Base-by-base conservation (phyloP, 495 filamentous ascomycete species). In the Massariosphaeria phaeospora region DNA sequence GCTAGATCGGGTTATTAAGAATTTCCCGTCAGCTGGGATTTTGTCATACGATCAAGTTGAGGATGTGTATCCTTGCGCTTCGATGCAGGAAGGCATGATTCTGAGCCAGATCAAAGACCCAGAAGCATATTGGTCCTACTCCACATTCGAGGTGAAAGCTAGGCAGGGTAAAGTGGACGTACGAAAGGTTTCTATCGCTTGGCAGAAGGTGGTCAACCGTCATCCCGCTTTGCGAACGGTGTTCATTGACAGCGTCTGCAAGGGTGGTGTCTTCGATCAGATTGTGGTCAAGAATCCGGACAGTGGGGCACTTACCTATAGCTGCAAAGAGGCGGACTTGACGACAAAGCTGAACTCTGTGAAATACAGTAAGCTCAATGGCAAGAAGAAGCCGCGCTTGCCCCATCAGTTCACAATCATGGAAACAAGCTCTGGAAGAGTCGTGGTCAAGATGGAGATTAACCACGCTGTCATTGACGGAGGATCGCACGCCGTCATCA, bases 381-480 rank as follows among this genome's bases (percentile, higher is more conserved):
- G 63, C 13, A 70, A 66, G 46, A 69, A 69, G 24, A 48, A 73
- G 20, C 65, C 67, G 5, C 58, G 69, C 66, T 58, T 73, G 11
- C 73, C 73, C 0, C 79, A 82, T 54, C 78, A 80, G 42, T 45
- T 77, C 36, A 73, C 72, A 0, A 66, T 75, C 26, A 77, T 71
- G 52, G 70, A 63, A 39, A 75, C 74, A 3, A 52, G 51, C 2
- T 67, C 58, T 23, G 70, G 70, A 0, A 62, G 66, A 17, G 69
- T 79, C 0, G 57, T 74, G 0, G 59, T 75, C 27, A 79, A 78
- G 51, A 57, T 83, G 20, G 80, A 85, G 41, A 66, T 84, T 20
- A 83, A 74, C 55, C 77, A 82, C 62, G 70, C 76, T 15, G 68
- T 75, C 9, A 73, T 76, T 66, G 74, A 81, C 68, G 77, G 71